Percentiles rank a stretch among this genome's conserved stretches.
phyloP scores from a whole-genome alignment of 2,329 filamentous ascomycete genomes.

The Cercospora janseana region DNA sequence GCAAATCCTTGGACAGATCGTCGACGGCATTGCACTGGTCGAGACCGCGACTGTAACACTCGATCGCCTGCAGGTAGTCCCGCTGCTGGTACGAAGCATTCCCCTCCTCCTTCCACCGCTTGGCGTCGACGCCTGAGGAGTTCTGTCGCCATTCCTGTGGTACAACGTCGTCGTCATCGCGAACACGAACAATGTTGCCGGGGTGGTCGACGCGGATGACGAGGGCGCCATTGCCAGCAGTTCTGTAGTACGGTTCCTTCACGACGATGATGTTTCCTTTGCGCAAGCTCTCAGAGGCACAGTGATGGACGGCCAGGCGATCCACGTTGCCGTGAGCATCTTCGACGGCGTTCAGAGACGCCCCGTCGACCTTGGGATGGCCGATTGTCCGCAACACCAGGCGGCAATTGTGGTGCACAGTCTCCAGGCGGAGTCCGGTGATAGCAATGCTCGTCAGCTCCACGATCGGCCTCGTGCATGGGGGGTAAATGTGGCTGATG shows the following conservation, averaged over 20 bases:
- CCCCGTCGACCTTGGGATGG: conserved; percentile 10
- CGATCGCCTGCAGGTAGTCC: conserved; percentile 21
- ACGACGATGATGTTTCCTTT: conserved; percentile 25
- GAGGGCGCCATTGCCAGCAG: conserved; percentile 15
- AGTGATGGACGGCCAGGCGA: conserved; percentile 21
- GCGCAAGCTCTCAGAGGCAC: conserved; percentile 16
- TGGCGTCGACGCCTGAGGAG: conserved; percentile 7
- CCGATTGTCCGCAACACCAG: conserved; percentile 27
- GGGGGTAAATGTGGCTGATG: conserved; percentile 26
- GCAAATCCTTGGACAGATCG: conserved; percentile 18
- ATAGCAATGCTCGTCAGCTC: conserved; percentile 24
- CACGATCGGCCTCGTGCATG: conserved; percentile 20
- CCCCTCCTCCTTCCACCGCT: conserved; percentile 24
- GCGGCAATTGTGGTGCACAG: conserved; percentile 25
- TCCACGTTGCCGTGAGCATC: conserved; percentile 42
- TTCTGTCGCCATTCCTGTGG: conserved; percentile 10
- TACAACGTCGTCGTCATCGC: conserved; percentile 11
- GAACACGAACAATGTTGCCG: conserved; percentile 28
- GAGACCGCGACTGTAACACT: conserved; percentile 19
- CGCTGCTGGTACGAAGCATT: conserved; percentile 23
- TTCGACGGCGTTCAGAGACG: conserved; percentile 31
- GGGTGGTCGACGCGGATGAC: conserved; percentile 33
- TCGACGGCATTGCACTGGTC: conserved; percentile 4
- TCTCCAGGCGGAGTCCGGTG: conserved; percentile 26
- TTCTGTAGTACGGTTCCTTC: conserved; percentile 34